Percentiles rank a stretch among this genome's conserved stretches.
Conservation (phyloP, 495 filamentous ascomycete species). For the Penicillium malachiteum region DNA sequence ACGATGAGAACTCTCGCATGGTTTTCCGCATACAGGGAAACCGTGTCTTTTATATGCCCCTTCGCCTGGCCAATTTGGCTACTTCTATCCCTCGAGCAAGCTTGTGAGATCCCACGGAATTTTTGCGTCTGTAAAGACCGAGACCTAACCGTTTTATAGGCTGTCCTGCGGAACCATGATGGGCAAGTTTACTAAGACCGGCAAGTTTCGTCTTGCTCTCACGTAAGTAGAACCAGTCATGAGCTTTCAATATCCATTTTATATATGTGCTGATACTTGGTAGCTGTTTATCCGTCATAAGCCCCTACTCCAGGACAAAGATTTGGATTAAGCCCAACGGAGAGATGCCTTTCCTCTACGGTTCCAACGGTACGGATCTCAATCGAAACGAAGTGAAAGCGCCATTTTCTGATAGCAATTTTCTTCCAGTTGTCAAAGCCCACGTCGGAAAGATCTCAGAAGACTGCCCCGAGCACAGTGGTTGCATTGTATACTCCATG, state of each 20-base stretch:
- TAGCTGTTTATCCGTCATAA: slow-evolving; percentile 68
- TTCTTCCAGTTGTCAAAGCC: not conserved
- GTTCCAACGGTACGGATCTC: slow-evolving; percentile 52
- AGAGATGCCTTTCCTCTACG: slow-evolving; percentile 70
- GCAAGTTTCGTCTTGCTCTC: slow-evolving; percentile 62
- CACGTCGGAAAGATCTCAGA: not conserved
- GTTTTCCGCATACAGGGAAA: slow-evolving; percentile 80
- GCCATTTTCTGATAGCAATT: not conserved
- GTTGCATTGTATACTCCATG: slow-evolving; percentile 14
- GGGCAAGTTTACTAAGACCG: slow-evolving; percentile 75
- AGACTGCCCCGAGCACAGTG: slow-evolving; percentile 3
- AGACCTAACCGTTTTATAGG: not conserved
- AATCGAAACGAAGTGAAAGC: slow-evolving; percentile 48
- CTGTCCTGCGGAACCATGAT: slow-evolving; percentile 30
- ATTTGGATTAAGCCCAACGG: slow-evolving; percentile 94
- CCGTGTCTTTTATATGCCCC: slow-evolving; percentile 85
- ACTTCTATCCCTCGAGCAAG: slow-evolving; percentile 72
- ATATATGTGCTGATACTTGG: no score
- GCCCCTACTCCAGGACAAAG: slow-evolving; percentile 84
- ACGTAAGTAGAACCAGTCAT: slow-evolving; percentile 2
- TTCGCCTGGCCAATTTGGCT: slow-evolving; percentile 87
- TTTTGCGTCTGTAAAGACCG: no score
- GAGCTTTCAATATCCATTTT: no score
- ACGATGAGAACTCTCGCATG: slow-evolving; percentile 55
- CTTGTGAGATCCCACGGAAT: slow-evolving; percentile 61